phyloP scores from a whole-genome alignment of 148 eudicot genomes.

The Nyssa sinensis region DNA sequence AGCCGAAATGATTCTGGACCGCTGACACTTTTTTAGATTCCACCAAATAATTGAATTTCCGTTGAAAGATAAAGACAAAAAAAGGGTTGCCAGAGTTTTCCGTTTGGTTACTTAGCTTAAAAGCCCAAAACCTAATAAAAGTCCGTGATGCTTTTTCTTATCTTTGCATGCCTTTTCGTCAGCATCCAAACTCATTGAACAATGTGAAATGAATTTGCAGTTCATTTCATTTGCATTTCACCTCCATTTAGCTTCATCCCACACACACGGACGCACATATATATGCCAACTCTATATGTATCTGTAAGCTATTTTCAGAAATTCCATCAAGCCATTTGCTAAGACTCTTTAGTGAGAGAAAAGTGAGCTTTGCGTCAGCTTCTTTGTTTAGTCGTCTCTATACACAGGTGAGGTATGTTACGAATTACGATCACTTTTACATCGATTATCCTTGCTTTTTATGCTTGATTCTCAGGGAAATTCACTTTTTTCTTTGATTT shows the following conservation, averaged over 20 bases:
- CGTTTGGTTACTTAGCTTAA: neutral
- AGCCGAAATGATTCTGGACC: neutral
- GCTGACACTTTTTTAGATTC: constrained; percentile 1
- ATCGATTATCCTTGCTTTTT: neutral
- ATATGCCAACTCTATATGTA: no score
- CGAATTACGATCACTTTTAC: neutral
- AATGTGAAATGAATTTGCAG: neutral
- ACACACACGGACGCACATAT: neutral
- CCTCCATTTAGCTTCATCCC: neutral
- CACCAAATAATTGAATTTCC: neutral
- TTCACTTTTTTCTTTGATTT: no score
- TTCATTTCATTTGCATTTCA: constrained; percentile 14
- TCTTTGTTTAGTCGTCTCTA: neutral
- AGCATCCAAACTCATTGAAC: constrained; percentile 3
- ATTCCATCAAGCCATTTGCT: neutral
- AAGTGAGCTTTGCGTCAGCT: neutral
- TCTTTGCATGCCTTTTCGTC: neutral
- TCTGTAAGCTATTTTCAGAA: neutral
- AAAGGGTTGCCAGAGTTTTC: no score
- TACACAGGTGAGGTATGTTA: neutral
- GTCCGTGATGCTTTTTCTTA: neutral
- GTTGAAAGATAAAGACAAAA: neutral
- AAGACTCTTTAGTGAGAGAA: neutral
- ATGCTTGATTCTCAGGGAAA: neutral
- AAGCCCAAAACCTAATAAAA: neutral